Evolutionary conservation across 106 monocot genomes (phyloP), one percentile per base, ranked within the genome.

Genomic region (Phalaenopsis equestris): DNA sequence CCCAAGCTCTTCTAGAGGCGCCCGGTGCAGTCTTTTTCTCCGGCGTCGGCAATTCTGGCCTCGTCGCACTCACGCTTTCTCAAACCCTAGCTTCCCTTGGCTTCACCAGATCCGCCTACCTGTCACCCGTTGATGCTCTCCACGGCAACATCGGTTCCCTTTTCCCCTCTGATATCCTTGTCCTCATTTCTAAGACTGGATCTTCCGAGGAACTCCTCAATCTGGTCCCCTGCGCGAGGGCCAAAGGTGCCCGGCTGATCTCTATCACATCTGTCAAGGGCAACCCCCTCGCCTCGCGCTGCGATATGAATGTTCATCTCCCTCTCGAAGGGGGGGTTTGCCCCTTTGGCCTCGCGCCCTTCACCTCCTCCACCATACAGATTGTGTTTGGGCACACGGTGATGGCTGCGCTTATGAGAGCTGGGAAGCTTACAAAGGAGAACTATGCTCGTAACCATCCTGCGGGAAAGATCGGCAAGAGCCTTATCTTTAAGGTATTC

Each of bases 81-180:
- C 86, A 91, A 77, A 96, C 91, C 38, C 84, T 93, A 10, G 91
- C 90, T 46, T 96, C 93, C 57, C 91, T 96, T 48, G 93, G 96
- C 14, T 88, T 93, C 81, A 10, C 61, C 41, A 86, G 91, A 47
- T 83, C 96, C 21, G 79, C 88, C 21, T 96, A 84, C 85, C 87
- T 96, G 19, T 41, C 86, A 55, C 96, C 96, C 41, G 78, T 90
- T 61, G 93, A 96, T 84, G 96, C 93, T 48, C 85, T 96, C 42
- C 96, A 96, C 83, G 96, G 96, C 39, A 93, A 91, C 90, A 88
- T 96, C 77, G 91, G 96, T 38, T 82, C 78, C n/a, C 61, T 96
- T 38, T 90, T 83, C 55, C 82, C 85, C 42, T 15, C 47, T 2
- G 93, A 96, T 76, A 36, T 93, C 78, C 81, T 96, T 47, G 81